Evolutionary conservation across 441 rosid species (phyloP).

Genomic region (Croton laevigatus): DNA sequence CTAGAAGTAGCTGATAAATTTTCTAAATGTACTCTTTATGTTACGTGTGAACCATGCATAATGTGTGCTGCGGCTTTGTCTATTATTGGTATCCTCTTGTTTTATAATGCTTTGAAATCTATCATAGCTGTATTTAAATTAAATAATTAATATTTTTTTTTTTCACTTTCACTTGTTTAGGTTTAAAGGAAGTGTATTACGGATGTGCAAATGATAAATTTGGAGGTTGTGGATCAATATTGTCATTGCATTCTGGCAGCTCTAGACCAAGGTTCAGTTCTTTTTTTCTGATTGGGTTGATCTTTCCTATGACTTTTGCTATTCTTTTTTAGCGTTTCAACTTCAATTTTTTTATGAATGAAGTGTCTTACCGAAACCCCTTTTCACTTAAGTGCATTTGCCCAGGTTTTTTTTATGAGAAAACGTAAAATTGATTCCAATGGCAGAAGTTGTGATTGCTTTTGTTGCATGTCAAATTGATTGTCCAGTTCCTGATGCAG

Average conservation of each 20-base stretch:
- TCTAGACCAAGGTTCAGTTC: constrained; percentile 35
- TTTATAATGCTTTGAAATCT: neutral
- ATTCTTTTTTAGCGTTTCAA: no score
- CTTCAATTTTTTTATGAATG: no score
- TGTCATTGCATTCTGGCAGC: constrained; percentile 54
- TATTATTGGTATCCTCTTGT: constrained; percentile 48
- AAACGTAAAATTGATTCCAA: no score
- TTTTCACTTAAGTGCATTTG: no score
- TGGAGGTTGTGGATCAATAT: constrained; percentile 86
- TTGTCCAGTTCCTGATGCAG: neutral
- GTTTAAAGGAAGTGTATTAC: constrained; percentile 66
- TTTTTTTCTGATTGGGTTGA: neutral
- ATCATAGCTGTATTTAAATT: neutral
- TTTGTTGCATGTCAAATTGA: neutral
- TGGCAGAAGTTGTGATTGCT: no score
- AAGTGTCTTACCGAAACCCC: no score
- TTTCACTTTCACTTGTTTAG: constrained; percentile 26
- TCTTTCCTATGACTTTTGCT: neutral
- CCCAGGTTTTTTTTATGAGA: no score
- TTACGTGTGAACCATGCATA: constrained; percentile 94
- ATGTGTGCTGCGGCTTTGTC: constrained; percentile 94
- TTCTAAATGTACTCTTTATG: constrained; percentile 64
- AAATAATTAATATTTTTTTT: constrained; percentile 7
- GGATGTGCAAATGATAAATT: constrained; percentile 86
- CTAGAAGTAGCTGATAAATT: constrained; percentile 59